Conservation (phyloP, 2,329 filamentous ascomycete species). For the Amauroascus verrucosus region DNA sequence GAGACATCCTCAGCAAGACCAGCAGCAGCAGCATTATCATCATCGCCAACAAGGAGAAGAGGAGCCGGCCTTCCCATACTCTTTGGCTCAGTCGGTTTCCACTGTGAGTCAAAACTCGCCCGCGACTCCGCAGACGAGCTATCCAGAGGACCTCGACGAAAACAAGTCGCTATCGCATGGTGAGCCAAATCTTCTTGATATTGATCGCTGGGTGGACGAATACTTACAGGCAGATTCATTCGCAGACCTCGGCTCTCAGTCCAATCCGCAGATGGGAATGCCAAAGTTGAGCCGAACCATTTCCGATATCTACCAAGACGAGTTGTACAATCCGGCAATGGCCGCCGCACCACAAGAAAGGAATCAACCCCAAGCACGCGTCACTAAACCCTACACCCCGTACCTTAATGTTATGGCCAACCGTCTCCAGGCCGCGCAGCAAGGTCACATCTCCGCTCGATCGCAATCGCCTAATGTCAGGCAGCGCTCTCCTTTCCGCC, state of each 20-base stretch:
- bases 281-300: constrained; percentile 79
- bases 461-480: constrained; percentile 52
- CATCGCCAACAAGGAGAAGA: constrained; percentile 38
- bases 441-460: constrained; percentile 53
- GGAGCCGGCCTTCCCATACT: constrained; percentile 42
- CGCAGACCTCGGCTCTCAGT: constrained; percentile 42
- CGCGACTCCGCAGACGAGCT: constrained; percentile 48
- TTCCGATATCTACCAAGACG: constrained; percentile 74
- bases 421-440: constrained; percentile 68
- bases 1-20: constrained; percentile 20
- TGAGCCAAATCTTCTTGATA: constrained; percentile 38
- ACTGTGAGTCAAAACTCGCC: constrained; percentile 52
- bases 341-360: constrained; percentile 38
- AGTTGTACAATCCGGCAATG: constrained; percentile 57
- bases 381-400: constrained; percentile 34
- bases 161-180: constrained; percentile 43
- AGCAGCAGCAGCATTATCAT: constrained; percentile 24
- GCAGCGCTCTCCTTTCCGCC: constrained; percentile 71
- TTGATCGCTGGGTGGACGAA: constrained; percentile 45
- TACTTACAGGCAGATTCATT: constrained; percentile 56
- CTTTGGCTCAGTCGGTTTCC: constrained; percentile 47
- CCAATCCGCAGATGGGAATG: constrained; percentile 36
- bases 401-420: constrained; percentile 54
- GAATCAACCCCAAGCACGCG: constrained; percentile 13
- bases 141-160: constrained; percentile 45